These are phyloP conservation scores for Dovyalis caffra DNA, from an alignment of 345 rosid species.

Conservation along the genomic window DNA sequence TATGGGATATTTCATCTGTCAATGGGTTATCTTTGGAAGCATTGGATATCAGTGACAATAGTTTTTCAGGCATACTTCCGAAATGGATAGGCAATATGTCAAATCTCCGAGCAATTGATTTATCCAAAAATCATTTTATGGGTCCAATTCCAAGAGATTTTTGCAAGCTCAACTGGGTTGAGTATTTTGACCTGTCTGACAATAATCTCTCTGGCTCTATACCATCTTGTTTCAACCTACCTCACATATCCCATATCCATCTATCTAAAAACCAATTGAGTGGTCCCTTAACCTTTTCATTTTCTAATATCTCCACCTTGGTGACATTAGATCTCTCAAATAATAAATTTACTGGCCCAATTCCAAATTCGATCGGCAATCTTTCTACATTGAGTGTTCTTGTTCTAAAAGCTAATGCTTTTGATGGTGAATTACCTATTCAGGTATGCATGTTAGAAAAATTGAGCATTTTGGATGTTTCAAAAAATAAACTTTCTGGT, in stretches of 20 bases:
- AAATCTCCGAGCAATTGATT: too few relatives aligned
- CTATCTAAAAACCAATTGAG: neutral
- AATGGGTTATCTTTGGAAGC: too few relatives aligned
- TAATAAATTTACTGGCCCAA: constrained; percentile 3
- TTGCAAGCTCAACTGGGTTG: neutral
- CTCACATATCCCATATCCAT: neutral
- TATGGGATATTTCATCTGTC: too few relatives aligned
- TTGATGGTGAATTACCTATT: constrained; percentile 14
- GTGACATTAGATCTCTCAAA: constrained; percentile 21
- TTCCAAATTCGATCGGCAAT: constrained; percentile 17
- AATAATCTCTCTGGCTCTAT: neutral
- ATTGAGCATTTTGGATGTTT: too few relatives aligned
- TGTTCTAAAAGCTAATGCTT: constrained; percentile 16
- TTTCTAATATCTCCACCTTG: too few relatives aligned
- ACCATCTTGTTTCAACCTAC: neutral
- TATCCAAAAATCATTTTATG: too few relatives aligned
- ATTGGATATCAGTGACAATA: too few relatives aligned
- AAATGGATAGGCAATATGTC: neutral
- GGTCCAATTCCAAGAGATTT: too few relatives aligned
- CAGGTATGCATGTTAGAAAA: too few relatives aligned
- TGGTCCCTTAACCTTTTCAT: constrained; percentile 1
- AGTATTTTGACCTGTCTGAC: neutral
- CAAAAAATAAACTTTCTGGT: too few relatives aligned
- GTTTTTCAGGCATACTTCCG: neutral
- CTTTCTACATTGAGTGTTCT: constrained; percentile 8